phyloP scores from a whole-genome alignment of 352 stramenopile species.

The Plasmopara halstedii region DNA sequence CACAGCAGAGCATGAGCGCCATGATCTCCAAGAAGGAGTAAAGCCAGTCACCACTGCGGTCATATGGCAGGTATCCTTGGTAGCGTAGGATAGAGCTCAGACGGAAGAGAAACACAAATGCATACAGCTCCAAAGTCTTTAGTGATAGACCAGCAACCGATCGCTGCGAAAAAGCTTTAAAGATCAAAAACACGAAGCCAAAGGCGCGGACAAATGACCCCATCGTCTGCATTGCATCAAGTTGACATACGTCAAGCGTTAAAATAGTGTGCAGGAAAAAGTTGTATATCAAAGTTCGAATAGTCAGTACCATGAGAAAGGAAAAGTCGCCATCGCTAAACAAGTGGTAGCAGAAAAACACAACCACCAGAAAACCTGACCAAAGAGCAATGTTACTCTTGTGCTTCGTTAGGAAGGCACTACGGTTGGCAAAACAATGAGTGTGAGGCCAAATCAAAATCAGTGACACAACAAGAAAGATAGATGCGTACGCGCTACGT shows the following conservation, averaged over 20 bases:
- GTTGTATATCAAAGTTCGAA: neutral
- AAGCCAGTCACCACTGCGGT: conserved; percentile 96
- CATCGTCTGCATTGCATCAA: conserved; percentile 55
- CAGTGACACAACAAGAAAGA: too few relatives aligned
- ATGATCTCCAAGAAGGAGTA: conserved; percentile 96
- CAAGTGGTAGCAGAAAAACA: conserved; percentile 95
- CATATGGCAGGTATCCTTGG: conserved; percentile 92
- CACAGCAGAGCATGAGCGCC: conserved; percentile 81
- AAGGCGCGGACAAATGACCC: conserved; percentile 86
- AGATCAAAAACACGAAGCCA: conserved; percentile 90
- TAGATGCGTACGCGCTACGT: conserved; percentile 32
- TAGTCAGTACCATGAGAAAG: conserved; percentile 90
- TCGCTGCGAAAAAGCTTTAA: conserved; percentile 91
- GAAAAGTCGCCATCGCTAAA: conserved; percentile 98
- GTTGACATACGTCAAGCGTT: neutral
- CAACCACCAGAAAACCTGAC: conserved; percentile 91
- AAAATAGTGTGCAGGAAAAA: neutral
- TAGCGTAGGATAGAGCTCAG: conserved; percentile 96
- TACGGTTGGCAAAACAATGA: conserved; percentile 8
- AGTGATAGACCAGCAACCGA: conserved; percentile 90
- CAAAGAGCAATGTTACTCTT: conserved; percentile 96
- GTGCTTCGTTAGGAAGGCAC: conserved; percentile 73
- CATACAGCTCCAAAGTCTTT: conserved; percentile 97
- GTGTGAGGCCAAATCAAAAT: conserved; percentile 1
- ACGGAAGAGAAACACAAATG: conserved; percentile 94